Base-by-base conservation (phyloP, 2,329 filamentous ascomycete genomes). In the Monosporascus sp. region DNA sequence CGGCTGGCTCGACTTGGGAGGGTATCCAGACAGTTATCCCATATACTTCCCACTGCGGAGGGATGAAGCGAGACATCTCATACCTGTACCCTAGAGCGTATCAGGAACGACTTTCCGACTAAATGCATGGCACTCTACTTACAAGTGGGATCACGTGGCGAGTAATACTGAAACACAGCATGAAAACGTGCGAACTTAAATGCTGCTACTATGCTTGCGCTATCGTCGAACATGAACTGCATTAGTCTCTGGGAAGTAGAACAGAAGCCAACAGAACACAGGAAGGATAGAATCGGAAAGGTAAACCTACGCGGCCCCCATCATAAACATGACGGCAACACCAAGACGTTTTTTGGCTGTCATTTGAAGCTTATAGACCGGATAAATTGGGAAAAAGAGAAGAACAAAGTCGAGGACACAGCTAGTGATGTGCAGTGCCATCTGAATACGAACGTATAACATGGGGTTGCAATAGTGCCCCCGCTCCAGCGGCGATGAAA, bases 11-110 rank as follows among this genome's bases (percentile, higher is more conserved):
- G 9, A 65, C 52, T 47, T 63, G 57, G 2, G 56, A 54, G 5
- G 65, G 64, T 20, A 66, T 62, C 65, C 64, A 67, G 39, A 65
- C 61, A 1, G 61, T 63, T 7, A 15, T 50, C 31, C 63, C 65
- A 41, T 67, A 66, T 2, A 44, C 24, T 31, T 64, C 60, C 50
- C 62, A 67, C 48, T 65, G 62, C 3, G 53, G 57, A 11, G 63
- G 62, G 18, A 67, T 53, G 43, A 57, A 55, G 0, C 49, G 25
- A 25, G 56, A 60, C 50, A 63, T 53, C 39, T 56, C 36, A 49
- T 66, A 62, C 7, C 56, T n/a, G 17, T 57, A 43, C 57, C 56
- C 59, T 62, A 49, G 18, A 43, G 14, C 8, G 8, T 11, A 20
- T 22, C 27, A 31, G 27, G 27, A 11, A 31, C 27, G 5, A 14